Conservation (phyloP, 2,329 filamentous ascomycete species). For the Colletotrichum cuscutae region DNA sequence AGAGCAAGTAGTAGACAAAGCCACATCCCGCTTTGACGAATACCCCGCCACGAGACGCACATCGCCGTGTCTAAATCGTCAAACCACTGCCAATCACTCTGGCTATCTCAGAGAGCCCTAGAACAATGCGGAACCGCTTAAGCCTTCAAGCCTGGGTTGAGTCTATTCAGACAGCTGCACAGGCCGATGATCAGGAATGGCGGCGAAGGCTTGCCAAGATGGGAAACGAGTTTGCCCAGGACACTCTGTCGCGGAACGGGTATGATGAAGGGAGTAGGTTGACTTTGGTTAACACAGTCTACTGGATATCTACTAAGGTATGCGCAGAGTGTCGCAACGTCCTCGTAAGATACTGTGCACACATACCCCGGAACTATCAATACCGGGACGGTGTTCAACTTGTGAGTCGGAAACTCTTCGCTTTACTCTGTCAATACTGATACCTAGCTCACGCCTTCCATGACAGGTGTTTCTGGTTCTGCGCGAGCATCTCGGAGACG, state of each 20-base stretch:
- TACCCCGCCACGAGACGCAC: background rate
- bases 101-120: no score
- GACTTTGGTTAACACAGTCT: background rate
- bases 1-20: background rate
- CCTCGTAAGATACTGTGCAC: conserved; percentile 54
- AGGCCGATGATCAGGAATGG: conserved; percentile 10
- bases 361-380: conserved; percentile 57
- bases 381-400: conserved; percentile 57
- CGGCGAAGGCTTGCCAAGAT: conserved; percentile 7
- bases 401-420: conserved; percentile 38
- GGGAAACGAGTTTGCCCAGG: background rate
- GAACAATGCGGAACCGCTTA: conserved; percentile 19
- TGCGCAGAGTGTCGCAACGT: conserved; percentile 55
- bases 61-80: background rate
- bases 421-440: background rate
- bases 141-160: conserved; percentile 30
- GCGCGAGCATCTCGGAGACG: conserved; percentile 55
- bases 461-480: conserved; percentile 53
- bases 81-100: background rate
- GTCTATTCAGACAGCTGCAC: conserved; percentile 11
- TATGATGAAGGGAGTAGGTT: conserved; percentile 33
- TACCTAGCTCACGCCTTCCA: background rate
- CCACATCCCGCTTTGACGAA: background rate
- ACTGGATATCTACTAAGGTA: background rate
- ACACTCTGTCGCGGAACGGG: conserved; percentile 14